Base-by-base conservation (phyloP, 352 stramenopile genomes). In the Hyaloperonospora arabidopsidis region DNA sequence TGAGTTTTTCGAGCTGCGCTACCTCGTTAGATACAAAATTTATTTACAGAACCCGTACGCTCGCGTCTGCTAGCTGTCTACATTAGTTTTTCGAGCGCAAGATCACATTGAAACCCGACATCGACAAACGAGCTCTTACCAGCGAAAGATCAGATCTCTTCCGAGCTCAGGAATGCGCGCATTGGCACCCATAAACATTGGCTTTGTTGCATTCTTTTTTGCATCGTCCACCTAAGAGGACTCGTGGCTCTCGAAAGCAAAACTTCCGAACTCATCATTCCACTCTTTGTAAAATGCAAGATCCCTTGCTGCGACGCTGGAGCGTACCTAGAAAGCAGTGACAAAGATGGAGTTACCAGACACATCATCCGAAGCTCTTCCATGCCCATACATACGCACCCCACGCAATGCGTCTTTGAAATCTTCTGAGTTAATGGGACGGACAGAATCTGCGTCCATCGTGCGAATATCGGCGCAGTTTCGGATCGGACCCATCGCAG, bases 401-500 rank as follows among this genome's bases (percentile, higher is more conserved):
- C 75, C 81, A 52, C 81, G 82, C 14, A 99, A 73, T 14, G 96
- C 90, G 43, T 86, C 70, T n/a, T 90, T 80, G 61, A 99, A 99
- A 68, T 99, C 95, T 25, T 95, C 83, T 40, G 93, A 86, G 19
- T 74, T 86, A 58, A 99, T 98, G 2, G 96, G 81, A 19, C 95
- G 95, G 25, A 99, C 74, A 12, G 93, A 85, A 40, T 93, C 64
- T 2, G 85, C 73, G 47, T 93, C 77, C 65, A 98, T 96, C 12
- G 79, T 93, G 32, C 82, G 76, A 53, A 96, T 96, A 54, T 90
- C 79, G 1, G 53, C 50, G 41, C 82, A 88, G 15, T 67, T 86
- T 50, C 68, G 81, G 45, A 99, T 93, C 2, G 97, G 97, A 13
- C 95, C 95, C 95, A 99, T 98, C 5, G 96, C 93, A 23, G 97